These are phyloP conservation scores for Achlya hypogyna DNA, from an alignment of 352 stramenopile species.

Conservation along the genomic window DNA sequence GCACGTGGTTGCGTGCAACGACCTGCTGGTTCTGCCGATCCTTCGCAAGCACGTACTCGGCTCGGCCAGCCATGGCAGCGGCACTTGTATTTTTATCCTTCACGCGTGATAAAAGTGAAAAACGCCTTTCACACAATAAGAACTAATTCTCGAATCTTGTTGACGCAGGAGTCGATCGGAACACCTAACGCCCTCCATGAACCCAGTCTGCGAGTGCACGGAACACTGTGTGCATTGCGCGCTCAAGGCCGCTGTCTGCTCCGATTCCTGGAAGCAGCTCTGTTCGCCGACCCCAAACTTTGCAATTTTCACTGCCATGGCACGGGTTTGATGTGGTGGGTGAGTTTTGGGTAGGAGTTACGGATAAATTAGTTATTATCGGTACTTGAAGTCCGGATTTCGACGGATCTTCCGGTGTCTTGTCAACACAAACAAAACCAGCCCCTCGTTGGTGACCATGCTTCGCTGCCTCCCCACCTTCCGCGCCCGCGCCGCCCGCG, in stretches of 20 bases:
- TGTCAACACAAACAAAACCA: neutral
- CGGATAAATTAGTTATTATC: neutral
- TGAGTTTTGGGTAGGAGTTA: neutral
- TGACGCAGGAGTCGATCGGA: no score
- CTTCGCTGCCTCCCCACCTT: neutral
- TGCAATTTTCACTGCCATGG: no score
- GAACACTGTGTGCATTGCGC: no score
- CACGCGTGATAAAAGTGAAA: neutral
- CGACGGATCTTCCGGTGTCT: neutral
- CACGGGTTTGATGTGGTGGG: no score
- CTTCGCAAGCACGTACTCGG: constrained; percentile 2
- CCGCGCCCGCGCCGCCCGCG: neutral
- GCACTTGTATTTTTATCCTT: neutral
- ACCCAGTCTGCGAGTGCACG: no score
- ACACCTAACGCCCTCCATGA: no score
- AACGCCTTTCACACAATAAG: neutral
- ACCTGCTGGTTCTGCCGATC: constrained; percentile 3
- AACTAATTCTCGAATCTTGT: no score
- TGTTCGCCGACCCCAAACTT: no score
- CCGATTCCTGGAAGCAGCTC: no score
- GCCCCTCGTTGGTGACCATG: constrained; percentile 1
- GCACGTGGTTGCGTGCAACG: constrained; percentile 1
- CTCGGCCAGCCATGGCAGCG: neutral
- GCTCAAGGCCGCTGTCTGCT: no score
- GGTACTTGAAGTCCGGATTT: neutral